Evolutionary conservation across 495 filamentous ascomycete species (phyloP).

Genomic region (Lepraria neglecta): DNA sequence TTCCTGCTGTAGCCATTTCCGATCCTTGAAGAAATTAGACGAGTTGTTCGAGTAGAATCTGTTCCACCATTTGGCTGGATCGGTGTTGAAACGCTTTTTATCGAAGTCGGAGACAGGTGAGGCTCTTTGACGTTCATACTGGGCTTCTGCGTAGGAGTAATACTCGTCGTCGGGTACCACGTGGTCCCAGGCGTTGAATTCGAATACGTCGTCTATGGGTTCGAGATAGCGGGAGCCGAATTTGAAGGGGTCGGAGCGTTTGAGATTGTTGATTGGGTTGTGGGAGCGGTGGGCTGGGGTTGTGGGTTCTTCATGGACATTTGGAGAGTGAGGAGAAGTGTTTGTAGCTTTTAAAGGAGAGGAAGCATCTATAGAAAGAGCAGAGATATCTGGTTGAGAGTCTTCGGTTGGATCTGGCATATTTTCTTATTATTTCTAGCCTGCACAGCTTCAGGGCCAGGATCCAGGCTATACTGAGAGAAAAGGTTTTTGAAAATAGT

Average conservation of each 20-base stretch:
- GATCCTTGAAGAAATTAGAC: slow-evolving; percentile 95
- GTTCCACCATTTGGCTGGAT: slow-evolving; percentile 95
- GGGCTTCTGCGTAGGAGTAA: slow-evolving; percentile 69
- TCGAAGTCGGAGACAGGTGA: slow-evolving; percentile 84
- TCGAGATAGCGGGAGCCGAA: slow-evolving; percentile 86
- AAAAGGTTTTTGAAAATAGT: no score
- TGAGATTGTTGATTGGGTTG: slow-evolving; percentile 54
- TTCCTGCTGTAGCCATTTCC: slow-evolving; percentile 93
- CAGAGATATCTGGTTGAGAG: neutral
- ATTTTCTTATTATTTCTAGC: no score
- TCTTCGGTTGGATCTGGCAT: neutral
- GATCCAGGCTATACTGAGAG: no score
- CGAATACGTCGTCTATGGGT: slow-evolving; percentile 77
- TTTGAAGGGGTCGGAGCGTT: slow-evolving; percentile 85
- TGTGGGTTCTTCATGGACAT: neutral
- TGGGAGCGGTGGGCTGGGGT: slow-evolving; percentile 42
- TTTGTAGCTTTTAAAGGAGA: neutral
- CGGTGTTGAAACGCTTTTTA: slow-evolving; percentile 73
- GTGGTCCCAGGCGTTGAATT: slow-evolving; percentile 98
- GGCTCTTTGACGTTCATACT: slow-evolving; percentile 74
- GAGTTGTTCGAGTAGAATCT: slow-evolving; percentile 93
- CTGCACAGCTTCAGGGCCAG: no score
- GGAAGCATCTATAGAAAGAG: neutral
- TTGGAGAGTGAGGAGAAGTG: neutral
- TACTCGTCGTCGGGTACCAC: slow-evolving; percentile 80